Evolutionary conservation across 805 yeast species (phyloP).

Genomic region (Hanseniaspora clermontiae): DNA sequence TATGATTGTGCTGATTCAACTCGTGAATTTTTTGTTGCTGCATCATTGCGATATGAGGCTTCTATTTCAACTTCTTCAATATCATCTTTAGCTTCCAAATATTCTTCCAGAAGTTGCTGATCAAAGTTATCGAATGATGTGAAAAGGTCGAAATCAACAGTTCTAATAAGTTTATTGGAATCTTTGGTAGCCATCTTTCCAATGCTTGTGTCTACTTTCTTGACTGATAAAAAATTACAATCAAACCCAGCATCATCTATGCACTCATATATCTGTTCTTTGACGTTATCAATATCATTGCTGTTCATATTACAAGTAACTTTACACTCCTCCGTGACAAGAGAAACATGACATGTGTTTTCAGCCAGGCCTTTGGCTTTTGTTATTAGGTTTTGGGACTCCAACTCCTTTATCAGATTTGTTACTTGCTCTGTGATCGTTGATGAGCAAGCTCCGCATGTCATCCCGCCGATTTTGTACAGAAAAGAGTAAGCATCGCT

Average conservation of each 20-base stretch:
- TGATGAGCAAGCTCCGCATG: slow-evolving; percentile 75
- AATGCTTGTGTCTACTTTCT: slow-evolving; percentile 16
- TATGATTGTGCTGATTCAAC: slow-evolving; percentile 1
- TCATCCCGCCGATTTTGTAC: slow-evolving; percentile 53
- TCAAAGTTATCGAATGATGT: background rate
- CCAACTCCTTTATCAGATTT: background rate
- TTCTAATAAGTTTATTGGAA: background rate
- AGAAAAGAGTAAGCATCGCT: background rate
- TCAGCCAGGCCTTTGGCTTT: slow-evolving; percentile 35
- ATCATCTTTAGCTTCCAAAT: slow-evolving; percentile 8
- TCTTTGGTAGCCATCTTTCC: background rate
- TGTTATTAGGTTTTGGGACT: slow-evolving; percentile 26
- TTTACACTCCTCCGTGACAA: slow-evolving; percentile 36
- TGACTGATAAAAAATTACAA: slow-evolving; percentile 23
- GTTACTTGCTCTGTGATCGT: slow-evolving; percentile 42
- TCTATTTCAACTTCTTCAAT: slow-evolving; percentile 13
- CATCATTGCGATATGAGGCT: background rate
- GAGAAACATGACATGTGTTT: slow-evolving; percentile 36
- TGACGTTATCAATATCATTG: background rate
- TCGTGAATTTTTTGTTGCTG: background rate
- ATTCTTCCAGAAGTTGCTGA: background rate
- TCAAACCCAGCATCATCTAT: slow-evolving; percentile 76
- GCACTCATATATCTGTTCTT: slow-evolving; percentile 31
- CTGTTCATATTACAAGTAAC: slow-evolving; percentile 29
- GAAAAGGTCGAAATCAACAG: background rate